phyloP scores from a whole-genome alignment of 192 early-diverging fungal genomes.

The Rhizophagus sp. region DNA sequence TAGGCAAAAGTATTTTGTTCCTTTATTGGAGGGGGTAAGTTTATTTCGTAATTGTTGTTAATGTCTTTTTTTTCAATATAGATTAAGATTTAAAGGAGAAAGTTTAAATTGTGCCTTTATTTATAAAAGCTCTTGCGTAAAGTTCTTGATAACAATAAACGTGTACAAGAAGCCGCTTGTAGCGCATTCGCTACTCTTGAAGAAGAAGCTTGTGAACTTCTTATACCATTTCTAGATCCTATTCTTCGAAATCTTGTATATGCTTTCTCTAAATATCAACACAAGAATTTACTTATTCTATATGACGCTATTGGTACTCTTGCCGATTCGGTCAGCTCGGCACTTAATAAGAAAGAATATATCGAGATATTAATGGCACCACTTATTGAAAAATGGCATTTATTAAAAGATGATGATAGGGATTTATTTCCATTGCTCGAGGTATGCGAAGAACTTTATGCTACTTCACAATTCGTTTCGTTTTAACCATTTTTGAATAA shows the following conservation, averaged over 20 bases:
- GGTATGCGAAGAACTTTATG: slow-evolving; percentile 39
- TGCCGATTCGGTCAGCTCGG: slow-evolving; percentile 85
- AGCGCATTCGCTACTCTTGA: slow-evolving; percentile 95
- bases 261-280: slow-evolving; percentile 91
- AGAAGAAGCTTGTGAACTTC: slow-evolving; percentile 80
- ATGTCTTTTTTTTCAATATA: slow-evolving; percentile 1
- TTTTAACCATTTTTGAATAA: not conserved
- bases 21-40: slow-evolving; percentile 69
- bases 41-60: not conserved
- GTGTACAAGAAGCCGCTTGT: slow-evolving; percentile 97
- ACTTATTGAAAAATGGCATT: slow-evolving; percentile 84
- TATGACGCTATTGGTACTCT: slow-evolving; percentile 99
- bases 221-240: slow-evolving; percentile 86
- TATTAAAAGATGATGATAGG: slow-evolving; percentile 78
- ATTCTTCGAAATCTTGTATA: slow-evolving; percentile 81
- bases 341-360: slow-evolving; percentile 79
- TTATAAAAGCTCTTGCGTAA: slow-evolving; percentile 57
- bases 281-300: slow-evolving; percentile 93
- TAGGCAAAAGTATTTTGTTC: slow-evolving; percentile 76
- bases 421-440: slow-evolving; percentile 93
- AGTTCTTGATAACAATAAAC: slow-evolving; percentile 95
- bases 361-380: slow-evolving; percentile 87
- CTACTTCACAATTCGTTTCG: not conserved
- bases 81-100: not conserved
- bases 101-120: not conserved